Evolutionary conservation across 768 basidiomycete species (phyloP), one percentile per base, ranked within the genome.

Genomic region (Boletus rex-veris): DNA sequence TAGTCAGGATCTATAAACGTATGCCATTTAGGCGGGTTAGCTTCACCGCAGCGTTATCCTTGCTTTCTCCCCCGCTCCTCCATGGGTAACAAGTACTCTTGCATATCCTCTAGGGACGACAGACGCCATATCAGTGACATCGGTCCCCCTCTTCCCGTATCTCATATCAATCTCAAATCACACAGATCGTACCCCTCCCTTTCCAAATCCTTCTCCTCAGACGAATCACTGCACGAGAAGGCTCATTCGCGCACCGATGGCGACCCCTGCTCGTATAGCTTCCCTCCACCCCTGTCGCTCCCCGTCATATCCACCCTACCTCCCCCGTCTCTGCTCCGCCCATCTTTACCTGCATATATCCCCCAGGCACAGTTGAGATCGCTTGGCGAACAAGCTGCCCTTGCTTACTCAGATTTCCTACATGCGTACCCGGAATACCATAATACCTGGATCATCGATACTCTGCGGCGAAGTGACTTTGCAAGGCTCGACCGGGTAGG

Each of bases 391-490:
- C 73, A 74, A 51, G 73, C 74, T 7, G 67, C 71, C 24, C 58
- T 61, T 31, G 77, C 80, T 18, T 84, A 81, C 65, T 66, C 73
- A 18, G 64, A 66, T 16, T 89, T 86, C 69, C 71, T 81, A 37
- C 60, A 53, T 45, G 18, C 56, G 0, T 75, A 71, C 49, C 76
- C 74, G 68, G 84, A 86, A 67, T 90, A 87, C 59, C 77, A 77
- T 45, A 74, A 74, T 15, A 88, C 87, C 7, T 86, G 85, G 83
- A 84, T 84, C 52, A 65, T 90, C 50, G 88, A 90, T 61, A 76
- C 80, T 0, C 77, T 89, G 15, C 81, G 86, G 45, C 74, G 78
- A 58, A 82, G 77, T 0, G 86, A 90, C 66, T 87, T 80, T 58
- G 54, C 74, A 5, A 73, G 86, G 48, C 74, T 88, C 40, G 80